These are phyloP conservation scores for Podospora fimiseda DNA, from an alignment of 495 filamentous ascomycete species.

Conservation along the genomic window DNA sequence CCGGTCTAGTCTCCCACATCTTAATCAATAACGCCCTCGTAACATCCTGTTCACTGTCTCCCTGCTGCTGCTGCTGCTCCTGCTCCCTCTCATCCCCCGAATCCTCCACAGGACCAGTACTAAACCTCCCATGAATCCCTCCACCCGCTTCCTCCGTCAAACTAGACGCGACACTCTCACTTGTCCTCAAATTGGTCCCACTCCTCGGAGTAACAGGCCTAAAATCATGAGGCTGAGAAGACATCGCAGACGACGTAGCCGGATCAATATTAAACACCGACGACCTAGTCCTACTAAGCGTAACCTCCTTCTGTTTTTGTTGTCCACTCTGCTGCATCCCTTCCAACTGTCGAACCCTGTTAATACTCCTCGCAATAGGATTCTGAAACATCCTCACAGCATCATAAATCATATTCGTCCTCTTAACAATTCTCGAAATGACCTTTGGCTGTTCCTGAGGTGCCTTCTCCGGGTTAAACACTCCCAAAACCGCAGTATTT, in stretches of 20 bases:
- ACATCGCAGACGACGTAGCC: no score
- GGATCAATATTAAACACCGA: conserved; percentile 7
- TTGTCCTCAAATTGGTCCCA: conserved; percentile 7
- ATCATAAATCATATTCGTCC: conserved; percentile 58
- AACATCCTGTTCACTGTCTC: conserved; percentile 19
- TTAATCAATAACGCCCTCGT: conserved; percentile 42
- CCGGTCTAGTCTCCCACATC: conserved; percentile 51
- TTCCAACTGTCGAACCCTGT: conserved; percentile 45
- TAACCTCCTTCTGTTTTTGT: conserved; percentile 23
- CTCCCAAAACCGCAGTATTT: neutral
- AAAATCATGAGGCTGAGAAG: neutral
- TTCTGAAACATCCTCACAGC: conserved; percentile 64
- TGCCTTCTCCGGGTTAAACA: neutral
- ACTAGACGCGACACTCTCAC: neutral
- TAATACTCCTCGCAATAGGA: conserved; percentile 53
- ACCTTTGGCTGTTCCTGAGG: conserved; percentile 19
- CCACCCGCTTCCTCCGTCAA: conserved; percentile 3
- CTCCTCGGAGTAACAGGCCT: neutral
- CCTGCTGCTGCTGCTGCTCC: no score
- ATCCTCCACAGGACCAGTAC: conserved; percentile 37
- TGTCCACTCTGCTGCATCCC: conserved; percentile 41
- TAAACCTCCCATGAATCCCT: conserved; percentile 30
- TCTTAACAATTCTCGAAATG: conserved; percentile 42
- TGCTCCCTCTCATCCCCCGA: conserved; percentile 33
- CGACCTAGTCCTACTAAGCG: conserved; percentile 3